phyloP scores from a whole-genome alignment of 1,284 basidiomycete genomes.

The Pterulicium gracile region DNA sequence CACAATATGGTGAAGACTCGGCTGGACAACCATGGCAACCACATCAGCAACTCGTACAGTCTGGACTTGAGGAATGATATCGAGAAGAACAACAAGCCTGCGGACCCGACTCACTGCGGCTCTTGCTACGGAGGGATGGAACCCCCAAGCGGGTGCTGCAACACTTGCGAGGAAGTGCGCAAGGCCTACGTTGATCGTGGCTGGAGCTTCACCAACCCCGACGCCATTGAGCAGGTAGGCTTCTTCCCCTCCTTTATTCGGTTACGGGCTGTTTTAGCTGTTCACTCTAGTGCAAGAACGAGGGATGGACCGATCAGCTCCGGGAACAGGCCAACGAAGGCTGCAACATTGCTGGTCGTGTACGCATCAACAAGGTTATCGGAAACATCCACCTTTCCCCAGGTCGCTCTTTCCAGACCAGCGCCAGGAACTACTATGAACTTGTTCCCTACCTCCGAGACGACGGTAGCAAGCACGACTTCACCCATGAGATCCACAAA shows the following conservation, averaged over 20 bases:
- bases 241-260: slow-evolving; percentile 4
- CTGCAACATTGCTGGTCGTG: slow-evolving; percentile 85
- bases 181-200: slow-evolving; percentile 85
- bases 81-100: slow-evolving; percentile 63
- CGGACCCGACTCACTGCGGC: slow-evolving; percentile 67
- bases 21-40: slow-evolving; percentile 49
- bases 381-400: slow-evolving; percentile 86
- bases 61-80: slow-evolving; percentile 76
- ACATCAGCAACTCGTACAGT: slow-evolving; percentile 46
- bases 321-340: slow-evolving; percentile 90
- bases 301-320: slow-evolving; percentile 93
- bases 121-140: slow-evolving; percentile 91
- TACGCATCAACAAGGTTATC: slow-evolving; percentile 95
- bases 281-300: slow-evolving; percentile 67
- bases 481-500: slow-evolving; percentile 82
- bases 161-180: slow-evolving; percentile 93
- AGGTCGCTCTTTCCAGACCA: slow-evolving; percentile 88
- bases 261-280: too few relatives aligned
- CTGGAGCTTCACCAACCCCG: slow-evolving; percentile 91
- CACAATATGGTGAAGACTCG: slow-evolving; percentile 88
- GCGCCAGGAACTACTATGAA: slow-evolving; percentile 78
- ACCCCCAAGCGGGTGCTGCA: slow-evolving; percentile 83
- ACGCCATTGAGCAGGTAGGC: slow-evolving; percentile 84
- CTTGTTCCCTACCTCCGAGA: slow-evolving; percentile 92
- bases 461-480: slow-evolving; percentile 84